Percentiles rank a stretch among this genome's conserved stretches.
Conservation (phyloP, 805 yeast genomes). For the Metschnikowia colocasiae region DNA sequence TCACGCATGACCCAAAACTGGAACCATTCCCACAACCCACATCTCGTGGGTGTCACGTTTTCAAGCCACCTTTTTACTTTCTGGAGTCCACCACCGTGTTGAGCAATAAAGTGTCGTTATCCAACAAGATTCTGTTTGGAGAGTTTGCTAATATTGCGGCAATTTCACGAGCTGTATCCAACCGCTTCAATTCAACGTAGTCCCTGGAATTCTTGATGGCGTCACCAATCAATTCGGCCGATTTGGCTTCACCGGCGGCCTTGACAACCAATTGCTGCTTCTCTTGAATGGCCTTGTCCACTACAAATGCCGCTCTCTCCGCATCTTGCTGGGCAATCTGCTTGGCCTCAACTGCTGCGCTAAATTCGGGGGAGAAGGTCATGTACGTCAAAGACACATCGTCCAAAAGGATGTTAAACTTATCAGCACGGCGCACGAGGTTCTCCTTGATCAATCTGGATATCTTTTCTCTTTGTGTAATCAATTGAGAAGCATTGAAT, state of each 20-base stretch:
- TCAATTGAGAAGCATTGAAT: constrained; percentile 95
- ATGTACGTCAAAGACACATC: constrained; percentile 95
- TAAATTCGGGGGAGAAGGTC: constrained; percentile 98
- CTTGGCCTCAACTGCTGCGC: constrained; percentile 96
- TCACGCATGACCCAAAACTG: constrained; percentile 66
- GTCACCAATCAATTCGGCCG: constrained; percentile 98
- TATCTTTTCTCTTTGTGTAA: constrained; percentile 98
- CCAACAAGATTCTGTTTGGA: constrained; percentile 88
- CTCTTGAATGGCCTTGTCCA: constrained; percentile 96
- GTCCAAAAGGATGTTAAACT: constrained; percentile 82
- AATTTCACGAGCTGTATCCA: constrained; percentile 96
- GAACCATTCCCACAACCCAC: constrained; percentile 25
- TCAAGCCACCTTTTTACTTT: constrained; percentile 24
- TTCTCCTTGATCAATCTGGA: constrained; percentile 88
- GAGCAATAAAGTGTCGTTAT: constrained; percentile 86
- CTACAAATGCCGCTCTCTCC: constrained; percentile 95
- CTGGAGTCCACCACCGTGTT: constrained; percentile 84
- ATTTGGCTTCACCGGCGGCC: constrained; percentile 97
- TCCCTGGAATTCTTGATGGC: constrained; percentile 96
- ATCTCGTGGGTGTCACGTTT: constrained; percentile 16
- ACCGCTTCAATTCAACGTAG: constrained; percentile 92
- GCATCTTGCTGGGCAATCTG: constrained; percentile 99
- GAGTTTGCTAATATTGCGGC: constrained; percentile 80
- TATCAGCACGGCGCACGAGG: constrained; percentile 84
- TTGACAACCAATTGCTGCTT: constrained; percentile 95